A percentile compares a stretch with the other conserved stretches of the same genome.
Conservation (phyloP, 768 basidiomycete species). For the Cystobasidium onofrii region DNA sequence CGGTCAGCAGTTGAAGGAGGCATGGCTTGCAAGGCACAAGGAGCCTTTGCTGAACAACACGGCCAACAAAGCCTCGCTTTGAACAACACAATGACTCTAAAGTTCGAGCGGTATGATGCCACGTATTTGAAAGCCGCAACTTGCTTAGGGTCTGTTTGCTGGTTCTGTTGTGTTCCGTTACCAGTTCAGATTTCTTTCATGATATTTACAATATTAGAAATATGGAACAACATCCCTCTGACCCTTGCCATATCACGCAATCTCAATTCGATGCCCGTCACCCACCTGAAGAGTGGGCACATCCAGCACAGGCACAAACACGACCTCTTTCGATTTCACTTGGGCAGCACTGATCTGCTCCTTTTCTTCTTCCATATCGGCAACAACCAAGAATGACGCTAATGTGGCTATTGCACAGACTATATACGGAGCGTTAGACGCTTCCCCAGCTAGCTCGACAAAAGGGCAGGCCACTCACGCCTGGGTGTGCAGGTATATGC, state of each 20-base stretch:
- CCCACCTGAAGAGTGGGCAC: background rate
- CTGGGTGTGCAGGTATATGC: background rate
- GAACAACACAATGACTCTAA: too few species aligned
- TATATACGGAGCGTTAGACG: background rate
- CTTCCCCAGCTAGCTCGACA: background rate
- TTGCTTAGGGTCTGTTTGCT: too few species aligned
- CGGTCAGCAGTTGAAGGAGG: background rate
- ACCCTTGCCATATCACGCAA: background rate
- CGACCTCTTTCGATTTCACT: background rate
- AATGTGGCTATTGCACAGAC: background rate
- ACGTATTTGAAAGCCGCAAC: too few species aligned
- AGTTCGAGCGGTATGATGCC: too few species aligned
- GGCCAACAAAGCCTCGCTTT: background rate
- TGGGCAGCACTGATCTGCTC: background rate
- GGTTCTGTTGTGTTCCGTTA: too few species aligned
- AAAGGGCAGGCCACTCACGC: background rate
- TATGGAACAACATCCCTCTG: too few species aligned
- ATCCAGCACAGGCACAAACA: background rate
- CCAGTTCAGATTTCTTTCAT: too few species aligned
- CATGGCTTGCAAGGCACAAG: slow-evolving; percentile 1
- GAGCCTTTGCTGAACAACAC: slow-evolving; percentile 7
- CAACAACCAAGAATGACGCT: background rate
- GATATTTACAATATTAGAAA: too few species aligned
- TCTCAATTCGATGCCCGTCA: background rate
- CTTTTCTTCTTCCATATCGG: background rate